Conservation (phyloP, 495 filamentous ascomycete genomes). For the Parathielavia appendiculata region DNA sequence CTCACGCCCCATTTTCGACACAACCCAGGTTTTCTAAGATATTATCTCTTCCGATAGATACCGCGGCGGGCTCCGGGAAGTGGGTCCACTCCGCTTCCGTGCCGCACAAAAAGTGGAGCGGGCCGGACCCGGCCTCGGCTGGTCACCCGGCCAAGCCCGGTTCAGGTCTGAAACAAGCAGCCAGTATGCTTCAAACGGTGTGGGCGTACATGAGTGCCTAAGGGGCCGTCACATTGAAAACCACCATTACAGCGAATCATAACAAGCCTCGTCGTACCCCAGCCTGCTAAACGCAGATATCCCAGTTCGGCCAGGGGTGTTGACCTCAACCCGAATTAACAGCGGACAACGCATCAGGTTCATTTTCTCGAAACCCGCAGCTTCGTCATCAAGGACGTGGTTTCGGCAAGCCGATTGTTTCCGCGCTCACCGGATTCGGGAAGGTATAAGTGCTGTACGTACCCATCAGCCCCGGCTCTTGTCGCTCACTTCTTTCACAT, state of each 20-base stretch:
- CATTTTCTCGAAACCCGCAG: not conserved
- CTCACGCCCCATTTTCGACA: no score
- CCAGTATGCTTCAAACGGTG: constrained; percentile 9
- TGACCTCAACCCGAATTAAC: constrained; percentile 10
- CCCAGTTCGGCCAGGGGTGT: not conserved
- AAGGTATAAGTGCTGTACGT: constrained; percentile 16
- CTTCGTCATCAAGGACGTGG: constrained; percentile 3
- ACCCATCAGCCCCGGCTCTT: constrained; percentile 1
- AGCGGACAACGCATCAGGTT: not conserved
- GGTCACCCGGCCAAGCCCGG: constrained; percentile 1
- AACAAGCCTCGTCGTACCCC: not conserved
- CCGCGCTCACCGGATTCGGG: constrained; percentile 1
- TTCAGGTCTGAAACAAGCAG: constrained; percentile 14
- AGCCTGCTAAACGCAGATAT: not conserved
- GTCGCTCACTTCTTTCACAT: constrained; percentile 12
- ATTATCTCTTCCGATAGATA: not conserved
- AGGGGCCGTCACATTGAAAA: not conserved
- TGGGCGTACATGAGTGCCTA: not conserved
- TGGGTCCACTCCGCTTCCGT: constrained; percentile 4
- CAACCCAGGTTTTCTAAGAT: no score
- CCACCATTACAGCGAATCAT: not conserved
- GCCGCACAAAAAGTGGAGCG: constrained; percentile 12
- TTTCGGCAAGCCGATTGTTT: constrained; percentile 8
- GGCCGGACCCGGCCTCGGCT: constrained; percentile 11
- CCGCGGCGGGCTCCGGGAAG: not conserved